Conservation (phyloP, 78 protist genomes). For the slime mould (Dictyostelium discoideum) region DNA sequence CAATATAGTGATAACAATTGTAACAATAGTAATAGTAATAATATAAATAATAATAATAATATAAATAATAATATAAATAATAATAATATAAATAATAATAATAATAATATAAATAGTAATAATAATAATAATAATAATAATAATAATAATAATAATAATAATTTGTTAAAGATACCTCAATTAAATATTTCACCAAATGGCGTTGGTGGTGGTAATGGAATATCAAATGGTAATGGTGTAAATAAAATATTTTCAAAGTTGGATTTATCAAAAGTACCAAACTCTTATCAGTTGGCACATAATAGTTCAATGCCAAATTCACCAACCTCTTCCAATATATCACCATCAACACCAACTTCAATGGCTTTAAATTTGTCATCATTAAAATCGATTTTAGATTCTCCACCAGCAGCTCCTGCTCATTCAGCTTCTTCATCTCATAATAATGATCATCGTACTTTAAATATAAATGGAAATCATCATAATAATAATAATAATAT, state of each 20-base stretch:
- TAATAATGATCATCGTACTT: background rate
- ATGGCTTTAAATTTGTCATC: background rate
- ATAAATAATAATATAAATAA: background rate
- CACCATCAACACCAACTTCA: constrained; percentile 13
- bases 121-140: background rate
- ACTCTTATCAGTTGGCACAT: background rate
- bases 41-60: background rate
- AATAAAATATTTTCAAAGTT: constrained; percentile 1
- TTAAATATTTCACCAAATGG: constrained; percentile 6
- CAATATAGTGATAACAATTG: background rate
- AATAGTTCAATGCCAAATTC: constrained; percentile 1
- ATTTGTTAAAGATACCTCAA: background rate
- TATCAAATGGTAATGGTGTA: background rate
- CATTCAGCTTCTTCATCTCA: background rate
- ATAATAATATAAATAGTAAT: background rate
- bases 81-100: background rate
- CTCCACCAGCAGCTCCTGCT: constrained; percentile 1
- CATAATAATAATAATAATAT: background rate
- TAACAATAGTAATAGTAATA: background rate
- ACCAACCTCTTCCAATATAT: background rate
- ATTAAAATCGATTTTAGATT: background rate
- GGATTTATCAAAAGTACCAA: constrained; percentile 14
- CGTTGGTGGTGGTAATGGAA: background rate
- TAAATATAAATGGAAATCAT: background rate
- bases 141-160: background rate